Conservation (phyloP, 2,329 filamentous ascomycete genomes). For the Aspergillus caelatus region DNA sequence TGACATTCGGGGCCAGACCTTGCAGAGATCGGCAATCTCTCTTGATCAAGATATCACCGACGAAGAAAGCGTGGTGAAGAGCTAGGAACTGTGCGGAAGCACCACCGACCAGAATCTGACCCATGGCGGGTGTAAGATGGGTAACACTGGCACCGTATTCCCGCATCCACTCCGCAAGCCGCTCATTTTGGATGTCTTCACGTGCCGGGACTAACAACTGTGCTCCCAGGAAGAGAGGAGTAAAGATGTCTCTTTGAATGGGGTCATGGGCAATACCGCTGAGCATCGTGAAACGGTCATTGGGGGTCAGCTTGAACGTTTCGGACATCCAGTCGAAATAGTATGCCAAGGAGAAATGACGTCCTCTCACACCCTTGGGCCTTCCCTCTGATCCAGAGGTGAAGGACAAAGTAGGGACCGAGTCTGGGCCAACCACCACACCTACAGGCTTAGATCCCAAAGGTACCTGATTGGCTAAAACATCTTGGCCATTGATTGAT, state of each 20-base stretch:
- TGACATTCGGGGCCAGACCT: conserved; percentile 71
- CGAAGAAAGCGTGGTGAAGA: conserved; percentile 82
- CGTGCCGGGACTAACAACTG: conserved; percentile 75
- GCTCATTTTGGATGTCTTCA: conserved; percentile 86
- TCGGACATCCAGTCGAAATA: conserved; percentile 96
- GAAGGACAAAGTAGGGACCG: conserved; percentile 73
- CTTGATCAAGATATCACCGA: conserved; percentile 86
- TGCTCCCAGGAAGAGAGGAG: conserved; percentile 82
- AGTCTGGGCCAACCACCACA: conserved; percentile 84
- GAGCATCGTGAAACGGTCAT: conserved; percentile 79
- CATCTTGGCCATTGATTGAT: conserved; percentile 64
- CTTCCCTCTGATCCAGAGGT: conserved; percentile 74
- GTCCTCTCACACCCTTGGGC: conserved; percentile 84
- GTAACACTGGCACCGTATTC: conserved; percentile 74
- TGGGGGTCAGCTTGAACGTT: conserved; percentile 71
- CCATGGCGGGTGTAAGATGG: conserved; percentile 95
- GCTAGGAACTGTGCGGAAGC: conserved; percentile 75
- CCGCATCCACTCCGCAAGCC: conserved; percentile 84
- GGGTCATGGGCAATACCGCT: conserved; percentile 75
- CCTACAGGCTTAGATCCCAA: conserved; percentile 63
- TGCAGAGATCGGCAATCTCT: conserved; percentile 79
- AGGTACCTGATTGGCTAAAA: conserved; percentile 59
- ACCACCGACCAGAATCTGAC: conserved; percentile 87
- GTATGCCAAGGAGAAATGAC: conserved; percentile 81
- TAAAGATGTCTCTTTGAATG: conserved; percentile 75